Conservation (phyloP, 805 yeast species). For the Starmerella powellii region DNA sequence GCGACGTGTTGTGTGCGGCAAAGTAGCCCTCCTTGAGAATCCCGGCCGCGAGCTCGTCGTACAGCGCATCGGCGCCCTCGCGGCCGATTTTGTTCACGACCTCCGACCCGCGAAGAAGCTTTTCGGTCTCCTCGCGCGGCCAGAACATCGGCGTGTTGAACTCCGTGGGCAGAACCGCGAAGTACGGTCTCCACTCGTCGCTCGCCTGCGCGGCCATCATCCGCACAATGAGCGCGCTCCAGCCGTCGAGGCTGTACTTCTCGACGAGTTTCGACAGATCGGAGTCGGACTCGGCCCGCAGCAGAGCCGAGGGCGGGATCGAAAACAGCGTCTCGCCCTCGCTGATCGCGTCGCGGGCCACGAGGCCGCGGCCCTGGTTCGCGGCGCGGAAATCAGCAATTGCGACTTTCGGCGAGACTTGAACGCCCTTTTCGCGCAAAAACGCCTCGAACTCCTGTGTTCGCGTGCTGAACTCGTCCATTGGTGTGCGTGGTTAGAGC, state of each 20-base stretch:
- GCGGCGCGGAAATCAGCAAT: slow-evolving; percentile 48
- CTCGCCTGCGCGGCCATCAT: slow-evolving; percentile 48
- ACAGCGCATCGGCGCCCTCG: slow-evolving; percentile 52
- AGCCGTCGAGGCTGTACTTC: slow-evolving; percentile 36
- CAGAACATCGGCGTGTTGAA: slow-evolving; percentile 73
- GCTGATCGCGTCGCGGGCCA: slow-evolving; percentile 50
- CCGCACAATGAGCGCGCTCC: slow-evolving; percentile 68
- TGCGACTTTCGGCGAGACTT: slow-evolving; percentile 43
- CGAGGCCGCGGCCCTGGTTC: slow-evolving; percentile 67
- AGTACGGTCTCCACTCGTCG: slow-evolving; percentile 60
- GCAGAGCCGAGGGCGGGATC: slow-evolving; percentile 47
- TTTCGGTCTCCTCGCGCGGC: slow-evolving; percentile 47
- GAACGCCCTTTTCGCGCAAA: slow-evolving; percentile 35
- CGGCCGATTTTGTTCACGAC: slow-evolving; percentile 61
- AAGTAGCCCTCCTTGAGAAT: slow-evolving; percentile 24
- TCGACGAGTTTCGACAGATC: slow-evolving; percentile 20
- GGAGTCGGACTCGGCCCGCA: slow-evolving; percentile 45
- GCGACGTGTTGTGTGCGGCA: slow-evolving; percentile 29
- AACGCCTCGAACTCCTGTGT: slow-evolving; percentile 38
- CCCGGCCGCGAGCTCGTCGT: slow-evolving; percentile 37
- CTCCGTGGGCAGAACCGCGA: slow-evolving; percentile 52
- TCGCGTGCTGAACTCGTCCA: slow-evolving; percentile 22
- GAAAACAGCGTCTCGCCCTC: slow-evolving; percentile 55
- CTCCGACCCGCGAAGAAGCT: slow-evolving; percentile 52
- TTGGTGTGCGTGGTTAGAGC: no score